Evolutionary conservation across 2,329 filamentous ascomycete species (phyloP).

Genomic region (Penicillium sp.): DNA sequence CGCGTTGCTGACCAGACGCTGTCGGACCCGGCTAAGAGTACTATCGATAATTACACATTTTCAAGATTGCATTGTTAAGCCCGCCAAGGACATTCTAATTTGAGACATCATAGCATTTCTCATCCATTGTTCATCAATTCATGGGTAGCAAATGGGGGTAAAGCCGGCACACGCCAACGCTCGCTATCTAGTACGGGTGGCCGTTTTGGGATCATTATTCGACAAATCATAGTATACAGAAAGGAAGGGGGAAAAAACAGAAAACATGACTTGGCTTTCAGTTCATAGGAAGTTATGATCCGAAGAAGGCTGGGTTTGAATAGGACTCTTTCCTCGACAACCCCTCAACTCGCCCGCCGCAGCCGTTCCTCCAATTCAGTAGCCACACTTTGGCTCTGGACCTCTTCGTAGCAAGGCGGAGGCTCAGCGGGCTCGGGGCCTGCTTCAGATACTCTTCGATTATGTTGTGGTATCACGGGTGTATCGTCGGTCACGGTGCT

Average conservation of each 20-base stretch:
- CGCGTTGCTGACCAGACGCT: background rate
- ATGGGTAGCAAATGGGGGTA: background rate
- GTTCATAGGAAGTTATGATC: background rate
- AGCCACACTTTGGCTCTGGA: conserved; percentile 78
- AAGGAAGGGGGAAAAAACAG: too few species aligned
- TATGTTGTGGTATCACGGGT: conserved; percentile 16
- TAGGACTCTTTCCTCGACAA: background rate
- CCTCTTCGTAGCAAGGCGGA: conserved; percentile 89
- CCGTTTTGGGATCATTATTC: conserved; percentile 18
- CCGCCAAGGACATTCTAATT: too few species aligned
- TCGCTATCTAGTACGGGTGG: background rate
- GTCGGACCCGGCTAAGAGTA: background rate
- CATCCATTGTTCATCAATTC: background rate
- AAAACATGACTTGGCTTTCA: background rate
- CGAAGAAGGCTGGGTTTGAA: background rate
- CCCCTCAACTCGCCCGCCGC: conserved; percentile 33
- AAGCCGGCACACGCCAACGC: background rate
- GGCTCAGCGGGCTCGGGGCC: conserved; percentile 66
- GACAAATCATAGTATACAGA: conserved; percentile 22
- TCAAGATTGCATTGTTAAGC: too few species aligned
- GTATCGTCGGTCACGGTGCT: conserved; percentile 9
- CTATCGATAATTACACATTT: too few species aligned
- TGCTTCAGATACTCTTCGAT: conserved; percentile 27
- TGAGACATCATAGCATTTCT: too few species aligned
- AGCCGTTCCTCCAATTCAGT: conserved; percentile 70